phyloP scores from a whole-genome alignment of 1,284 basidiomycete species.

The Sporisorium iseilematis-ciliati region DNA sequence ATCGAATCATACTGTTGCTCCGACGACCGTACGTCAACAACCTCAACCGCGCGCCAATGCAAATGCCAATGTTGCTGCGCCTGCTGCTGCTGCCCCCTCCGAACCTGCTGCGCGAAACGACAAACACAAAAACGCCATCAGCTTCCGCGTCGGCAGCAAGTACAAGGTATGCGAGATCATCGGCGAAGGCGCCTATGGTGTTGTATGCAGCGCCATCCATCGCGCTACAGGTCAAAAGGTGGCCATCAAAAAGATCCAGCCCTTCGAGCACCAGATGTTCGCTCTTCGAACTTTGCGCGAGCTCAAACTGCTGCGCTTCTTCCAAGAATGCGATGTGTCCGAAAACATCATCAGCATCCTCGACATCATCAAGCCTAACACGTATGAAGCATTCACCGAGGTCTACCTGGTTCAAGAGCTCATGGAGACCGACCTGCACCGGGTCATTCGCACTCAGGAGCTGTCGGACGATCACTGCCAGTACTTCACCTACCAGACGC shows the following conservation, averaged over 20 bases:
- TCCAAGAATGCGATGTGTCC: conserved; percentile 64
- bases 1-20: conserved; percentile 2
- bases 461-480: conserved; percentile 84
- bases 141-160: conserved; percentile 64
- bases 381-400: conserved; percentile 91
- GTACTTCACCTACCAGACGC: conserved; percentile 88
- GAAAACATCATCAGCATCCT: conserved; percentile 66
- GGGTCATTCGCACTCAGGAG: conserved; percentile 69
- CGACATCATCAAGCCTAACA: conserved; percentile 62
- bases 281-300: conserved; percentile 68
- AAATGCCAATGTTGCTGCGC: neutral
- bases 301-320: conserved; percentile 68
- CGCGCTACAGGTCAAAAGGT: conserved; percentile 70
- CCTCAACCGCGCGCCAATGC: conserved; percentile 2
- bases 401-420: conserved; percentile 79
- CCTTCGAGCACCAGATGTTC: conserved; percentile 70
- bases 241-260: conserved; percentile 71
- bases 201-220: conserved; percentile 71
- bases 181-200: conserved; percentile 72
- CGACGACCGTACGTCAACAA: neutral
- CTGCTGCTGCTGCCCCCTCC: conserved; percentile 13
- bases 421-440: conserved; percentile 69
- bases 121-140: conserved; percentile 50
- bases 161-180: conserved; percentile 71
- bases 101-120: conserved; percentile 21